Evolutionary conservation across 2,329 filamentous ascomycete species (phyloP).

Genomic region (Exserohilum rostratum): DNA sequence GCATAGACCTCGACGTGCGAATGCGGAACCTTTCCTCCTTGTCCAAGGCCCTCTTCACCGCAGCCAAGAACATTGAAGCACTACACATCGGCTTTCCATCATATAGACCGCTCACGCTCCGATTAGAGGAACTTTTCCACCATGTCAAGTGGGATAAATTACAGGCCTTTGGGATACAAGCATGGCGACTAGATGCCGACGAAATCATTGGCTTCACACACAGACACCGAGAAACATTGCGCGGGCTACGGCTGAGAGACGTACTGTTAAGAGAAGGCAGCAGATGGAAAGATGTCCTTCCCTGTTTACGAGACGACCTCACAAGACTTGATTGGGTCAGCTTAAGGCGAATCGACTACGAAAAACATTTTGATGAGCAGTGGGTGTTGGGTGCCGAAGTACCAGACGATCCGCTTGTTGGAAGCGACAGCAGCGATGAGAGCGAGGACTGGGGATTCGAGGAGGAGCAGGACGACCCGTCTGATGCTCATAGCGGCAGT

Average conservation of each 20-base stretch:
- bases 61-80: constrained; percentile 65
- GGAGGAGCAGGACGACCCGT: constrained; percentile 29
- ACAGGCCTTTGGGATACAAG: constrained; percentile 68
- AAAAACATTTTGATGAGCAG: constrained; percentile 58
- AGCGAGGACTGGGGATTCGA: constrained; percentile 46
- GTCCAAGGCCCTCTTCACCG: constrained; percentile 64
- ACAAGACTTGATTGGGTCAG: constrained; percentile 65
- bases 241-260: constrained; percentile 64
- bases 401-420: constrained; percentile 52
- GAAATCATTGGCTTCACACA: constrained; percentile 65
- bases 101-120: constrained; percentile 61
- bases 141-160: constrained; percentile 66
- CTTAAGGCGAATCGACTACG: constrained; percentile 67
- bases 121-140: constrained; percentile 67
- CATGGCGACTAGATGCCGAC: constrained; percentile 65
- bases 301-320: constrained; percentile 63
- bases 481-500: constrained; percentile 32
- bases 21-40: constrained; percentile 64
- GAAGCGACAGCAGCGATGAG: constrained; percentile 53
- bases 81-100: constrained; percentile 70
- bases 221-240: constrained; percentile 62
- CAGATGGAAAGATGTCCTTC: constrained; percentile 66
- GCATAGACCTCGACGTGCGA: constrained; percentile 61
- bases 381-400: constrained; percentile 56
- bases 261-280: constrained; percentile 66